Conservation (phyloP, 2,329 filamentous ascomycete genomes). For the Raffaelea ambrosiae region DNA sequence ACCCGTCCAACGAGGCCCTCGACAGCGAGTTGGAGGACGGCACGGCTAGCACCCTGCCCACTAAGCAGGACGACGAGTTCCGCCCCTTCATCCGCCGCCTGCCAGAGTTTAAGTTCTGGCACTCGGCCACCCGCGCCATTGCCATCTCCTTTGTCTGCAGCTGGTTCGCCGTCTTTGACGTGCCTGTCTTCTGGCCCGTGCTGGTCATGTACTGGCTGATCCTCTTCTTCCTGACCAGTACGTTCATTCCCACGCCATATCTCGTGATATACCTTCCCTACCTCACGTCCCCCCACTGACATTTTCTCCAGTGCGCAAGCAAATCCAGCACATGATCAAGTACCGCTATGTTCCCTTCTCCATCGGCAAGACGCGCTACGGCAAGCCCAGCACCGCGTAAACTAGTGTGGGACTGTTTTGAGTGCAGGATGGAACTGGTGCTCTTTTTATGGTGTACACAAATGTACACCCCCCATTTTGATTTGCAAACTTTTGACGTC, state of each 20-base stretch:
- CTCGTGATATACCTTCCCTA: background rate
- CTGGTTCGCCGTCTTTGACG: slow-evolving; percentile 90
- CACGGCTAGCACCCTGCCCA: slow-evolving; percentile 71
- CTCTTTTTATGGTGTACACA: too few relatives aligned
- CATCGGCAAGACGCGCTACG: slow-evolving; percentile 79
- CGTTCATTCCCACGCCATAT: slow-evolving; percentile 28
- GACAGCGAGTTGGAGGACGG: slow-evolving; percentile 97
- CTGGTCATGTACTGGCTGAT: slow-evolving; percentile 99
- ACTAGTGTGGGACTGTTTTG: too few relatives aligned
- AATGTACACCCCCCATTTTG: too few relatives aligned
- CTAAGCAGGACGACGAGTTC: slow-evolving; percentile 96
- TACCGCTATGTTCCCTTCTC: slow-evolving; percentile 96
- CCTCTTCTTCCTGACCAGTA: slow-evolving; percentile 89
- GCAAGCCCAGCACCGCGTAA: slow-evolving; percentile 42
- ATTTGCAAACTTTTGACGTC: too few relatives aligned
- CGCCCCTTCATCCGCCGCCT: slow-evolving; percentile 91
- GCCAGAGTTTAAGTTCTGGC: slow-evolving; percentile 99
- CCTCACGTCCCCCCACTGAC: background rate
- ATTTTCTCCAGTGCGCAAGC: slow-evolving; percentile 71
- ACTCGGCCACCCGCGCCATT: slow-evolving; percentile 84
- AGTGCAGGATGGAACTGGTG: too few relatives aligned
- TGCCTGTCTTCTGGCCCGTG: slow-evolving; percentile 98
- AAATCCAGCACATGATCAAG: slow-evolving; percentile 99
- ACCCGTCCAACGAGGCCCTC: slow-evolving; percentile 82
- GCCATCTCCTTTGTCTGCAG: slow-evolving; percentile 76